Evolutionary conservation across 768 basidiomycete species (phyloP), one percentile per base, ranked within the genome.

Genomic region (Boletus rubescentipes): DNA sequence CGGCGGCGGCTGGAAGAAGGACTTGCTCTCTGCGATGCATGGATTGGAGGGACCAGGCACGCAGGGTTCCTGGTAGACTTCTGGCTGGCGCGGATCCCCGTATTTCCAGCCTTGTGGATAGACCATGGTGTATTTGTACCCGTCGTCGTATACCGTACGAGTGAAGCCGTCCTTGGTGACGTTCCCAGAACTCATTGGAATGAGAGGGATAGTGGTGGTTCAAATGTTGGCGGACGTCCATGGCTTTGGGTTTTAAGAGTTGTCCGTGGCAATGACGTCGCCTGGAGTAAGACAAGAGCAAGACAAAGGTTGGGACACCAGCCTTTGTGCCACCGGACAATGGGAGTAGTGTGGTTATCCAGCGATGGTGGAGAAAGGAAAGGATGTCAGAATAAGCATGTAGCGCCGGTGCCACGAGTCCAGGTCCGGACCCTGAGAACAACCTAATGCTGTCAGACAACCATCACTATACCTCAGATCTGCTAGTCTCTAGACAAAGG

Each of bases 101-200:
- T 32, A 18, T 32, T 5, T 35, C 58, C 58, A 57, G 9, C 51
- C 58, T 4, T 23, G 49, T 0, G 59, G 52, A 32, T 60, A 60
- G 43, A 51, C 10, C 55, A 39, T 48, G 20, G 40, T 57, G 18
- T 36, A 47, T 43, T 53, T 57, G 48, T 46, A 50, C 16, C 44
- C 51, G 31, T 42, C 18, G 15, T 39, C 31, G 44, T 53, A 59
- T 20, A 21, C 31, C 21, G 31, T 57, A n/a, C 55, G 55, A 30
- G 40, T 57, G 39, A 60, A 60, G 31, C 55, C 48, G 14, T 18
- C 4, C 47, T 43, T 53, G 32, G 30, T 15, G 9, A 31, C 38
- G 38, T 40, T 46, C 31, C 16, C 7, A 8, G 10, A 31, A n/a
- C 10, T 44, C 5, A 20, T 46, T 26, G 8, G 26, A 12, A n/a